Percentiles rank a stretch among this genome's conserved stretches.
phyloP scores from a whole-genome alignment of 805 yeast species.

The Barnettozyma californica region DNA sequence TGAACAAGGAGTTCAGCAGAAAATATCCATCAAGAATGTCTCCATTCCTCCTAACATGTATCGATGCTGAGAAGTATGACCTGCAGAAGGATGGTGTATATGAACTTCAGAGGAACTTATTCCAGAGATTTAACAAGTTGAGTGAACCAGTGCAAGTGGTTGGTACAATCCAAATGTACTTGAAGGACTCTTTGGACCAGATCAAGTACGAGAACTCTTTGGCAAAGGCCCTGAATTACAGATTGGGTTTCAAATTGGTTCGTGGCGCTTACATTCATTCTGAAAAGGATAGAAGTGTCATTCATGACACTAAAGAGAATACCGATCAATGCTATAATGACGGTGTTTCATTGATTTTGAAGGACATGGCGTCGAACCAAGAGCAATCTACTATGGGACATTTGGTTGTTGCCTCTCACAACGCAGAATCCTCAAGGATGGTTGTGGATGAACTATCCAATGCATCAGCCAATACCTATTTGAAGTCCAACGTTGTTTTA shows the following conservation, averaged over 20 bases:
- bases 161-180: conserved; percentile 92
- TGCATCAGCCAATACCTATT: conserved; percentile 24
- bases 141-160: conserved; percentile 61
- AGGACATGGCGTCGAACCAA: conserved; percentile 37
- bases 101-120: conserved; percentile 78
- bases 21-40: conserved; percentile 59
- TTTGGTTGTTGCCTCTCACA: conserved; percentile 88
- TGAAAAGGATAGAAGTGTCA: conserved; percentile 69
- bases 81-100: conserved; percentile 83
- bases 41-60: conserved; percentile 70
- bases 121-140: conserved; percentile 61
- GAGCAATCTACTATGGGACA: conserved; percentile 57
- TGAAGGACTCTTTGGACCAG: conserved; percentile 62
- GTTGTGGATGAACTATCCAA: conserved; percentile 55
- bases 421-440: conserved; percentile 66
- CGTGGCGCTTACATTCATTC: conserved; percentile 95
- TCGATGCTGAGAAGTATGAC: conserved; percentile 89
- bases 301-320: conserved; percentile 68
- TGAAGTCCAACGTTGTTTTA: conserved; percentile 61
- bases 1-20: conserved; percentile 44
- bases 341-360: conserved; percentile 60
- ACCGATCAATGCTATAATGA: conserved; percentile 76
- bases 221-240: conserved; percentile 57
- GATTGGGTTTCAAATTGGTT: conserved; percentile 82
- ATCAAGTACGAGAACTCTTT: conserved; percentile 56